Evolutionary conservation across 148 eudicot genomes (phyloP).

Genomic region (Heliosperma pusillum): DNA sequence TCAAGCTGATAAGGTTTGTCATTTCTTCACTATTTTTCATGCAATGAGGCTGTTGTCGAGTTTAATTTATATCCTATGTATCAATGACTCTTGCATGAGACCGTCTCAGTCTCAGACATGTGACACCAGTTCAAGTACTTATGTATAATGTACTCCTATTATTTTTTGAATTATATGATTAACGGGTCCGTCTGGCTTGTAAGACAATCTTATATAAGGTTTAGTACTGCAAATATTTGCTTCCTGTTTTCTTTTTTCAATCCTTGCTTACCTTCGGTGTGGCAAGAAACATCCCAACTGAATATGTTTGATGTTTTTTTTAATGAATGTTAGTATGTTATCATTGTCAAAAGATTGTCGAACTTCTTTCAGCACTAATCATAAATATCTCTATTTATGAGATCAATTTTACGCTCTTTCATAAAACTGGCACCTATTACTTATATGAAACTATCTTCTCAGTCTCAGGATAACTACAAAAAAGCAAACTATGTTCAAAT

Average conservation of each 20-base stretch:
- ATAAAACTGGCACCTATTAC: background rate
- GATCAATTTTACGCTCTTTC: conserved; percentile 4
- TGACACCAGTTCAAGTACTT: too few species aligned
- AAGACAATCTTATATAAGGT: background rate
- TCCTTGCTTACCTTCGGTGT: background rate
- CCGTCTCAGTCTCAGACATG: background rate
- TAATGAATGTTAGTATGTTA: too few species aligned
- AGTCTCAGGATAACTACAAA: conserved; percentile 49
- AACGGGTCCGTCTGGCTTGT: too few species aligned
- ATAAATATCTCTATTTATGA: too few species aligned
- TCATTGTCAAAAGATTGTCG: too few species aligned
- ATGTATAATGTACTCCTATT: too few species aligned
- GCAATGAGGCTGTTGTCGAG: background rate
- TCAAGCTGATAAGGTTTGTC: conserved; percentile 57
- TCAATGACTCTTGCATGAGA: background rate
- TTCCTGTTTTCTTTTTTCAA: background rate
- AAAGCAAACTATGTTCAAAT: conserved; percentile 86
- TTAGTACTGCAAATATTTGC: background rate
- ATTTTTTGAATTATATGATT: too few species aligned
- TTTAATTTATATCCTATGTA: background rate
- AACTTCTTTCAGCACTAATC: too few species aligned
- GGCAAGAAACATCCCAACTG: too few species aligned
- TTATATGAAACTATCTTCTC: background rate
- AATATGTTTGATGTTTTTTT: too few species aligned
- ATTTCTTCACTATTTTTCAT: background rate